These are phyloP conservation scores for Alternaria longipes DNA, from an alignment of 2,329 filamentous ascomycete species.

Conservation along the genomic window DNA sequence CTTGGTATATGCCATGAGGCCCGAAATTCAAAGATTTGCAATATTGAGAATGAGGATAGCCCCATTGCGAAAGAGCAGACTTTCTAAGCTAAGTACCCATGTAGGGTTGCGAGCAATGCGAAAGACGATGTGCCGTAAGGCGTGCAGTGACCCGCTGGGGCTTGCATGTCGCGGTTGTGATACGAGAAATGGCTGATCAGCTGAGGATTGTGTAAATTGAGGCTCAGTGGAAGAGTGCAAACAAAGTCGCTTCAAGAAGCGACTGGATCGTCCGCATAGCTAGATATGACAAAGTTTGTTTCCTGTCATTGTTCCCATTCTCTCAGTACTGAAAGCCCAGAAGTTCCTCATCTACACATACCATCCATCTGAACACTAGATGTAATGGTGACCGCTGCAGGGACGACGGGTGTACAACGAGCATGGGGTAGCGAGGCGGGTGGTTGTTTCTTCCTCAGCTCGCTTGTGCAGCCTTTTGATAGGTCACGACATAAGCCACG, in stretches of 20 bases:
- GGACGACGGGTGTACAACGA: constrained; percentile 2
- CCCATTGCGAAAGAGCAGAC: constrained; percentile 4
- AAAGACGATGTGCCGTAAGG: constrained; percentile 3
- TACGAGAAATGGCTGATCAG: constrained; percentile 12
- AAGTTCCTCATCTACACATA: not conserved
- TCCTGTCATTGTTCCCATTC: not conserved
- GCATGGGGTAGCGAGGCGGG: constrained; percentile 18
- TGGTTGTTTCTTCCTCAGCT: not conserved
- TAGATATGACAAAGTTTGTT: not conserved
- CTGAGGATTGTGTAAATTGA: not conserved
- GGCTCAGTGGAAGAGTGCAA: not conserved
- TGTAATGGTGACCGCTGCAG: constrained; percentile 1
- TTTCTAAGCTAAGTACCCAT: constrained; percentile 4
- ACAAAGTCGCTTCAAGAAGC: not conserved
- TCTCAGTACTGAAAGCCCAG: not conserved
- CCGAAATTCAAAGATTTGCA: not conserved
- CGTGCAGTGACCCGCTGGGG: constrained; percentile 17
- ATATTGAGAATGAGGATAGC: not conserved
- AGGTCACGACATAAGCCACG: constrained; percentile 6
- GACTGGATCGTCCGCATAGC: not conserved
- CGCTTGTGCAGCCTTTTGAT: constrained; percentile 8
- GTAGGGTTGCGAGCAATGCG: constrained; percentile 3
- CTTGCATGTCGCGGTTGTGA: constrained; percentile 12
- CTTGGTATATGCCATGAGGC: constrained; percentile 11
- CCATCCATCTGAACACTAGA: not conserved